Base-by-base conservation (phyloP, 495 filamentous ascomycete species). In the Penicillium alfredii region DNA sequence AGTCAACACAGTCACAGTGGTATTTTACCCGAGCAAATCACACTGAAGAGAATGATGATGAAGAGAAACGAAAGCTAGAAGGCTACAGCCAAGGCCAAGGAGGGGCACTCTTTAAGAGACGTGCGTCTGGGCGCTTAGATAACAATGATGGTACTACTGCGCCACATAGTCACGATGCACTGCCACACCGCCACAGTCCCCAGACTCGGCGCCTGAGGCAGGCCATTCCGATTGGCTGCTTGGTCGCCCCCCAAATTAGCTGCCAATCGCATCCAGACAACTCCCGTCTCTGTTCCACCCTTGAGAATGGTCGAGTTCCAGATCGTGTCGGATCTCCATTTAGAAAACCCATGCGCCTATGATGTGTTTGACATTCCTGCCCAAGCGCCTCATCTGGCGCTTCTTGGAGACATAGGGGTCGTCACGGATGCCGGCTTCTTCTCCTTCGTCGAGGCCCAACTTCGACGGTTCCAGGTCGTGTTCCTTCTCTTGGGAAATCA, bases 331-430 rank as follows among this genome's bases (percentile, higher is more conserved):
- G 76, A 81, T 49, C 61, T 80, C 3, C 76, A 80, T 42, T 53
- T 80, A 0, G 73, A 81, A 38, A 54, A 39, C 8, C 57, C 62
- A 0, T 39, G 52, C 15, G 47, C 58, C 13, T 80, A 78, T 47
- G 61, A 69, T 36, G 17, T 54, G 8, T 77, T 72, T 35, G 38
- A 63, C 1, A 66, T 77, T 18, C 25, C 33, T 0, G 61, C 68
- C 5, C 47, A 55, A 30, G 67, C 70, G 4, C 67, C 67, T 3
- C 71, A 74, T 38, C 59, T 82, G 0, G 71, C 69, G 1, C 63
- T 79, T 4, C 62, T 78, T 3, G 76, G 77, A 4, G 73, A 80
- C 49, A 78, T 81, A 34, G 76, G 75, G 19, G 53, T 63, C 33
- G 51, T 56, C 17, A 45, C 54, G 16, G 61, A 71, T 31, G 51